Evolutionary conservation across 108 stramenopile genomes (phyloP), one percentile per base, ranked within the genome.

Genomic region (Cyclotella choctawhatcheeana): DNA sequence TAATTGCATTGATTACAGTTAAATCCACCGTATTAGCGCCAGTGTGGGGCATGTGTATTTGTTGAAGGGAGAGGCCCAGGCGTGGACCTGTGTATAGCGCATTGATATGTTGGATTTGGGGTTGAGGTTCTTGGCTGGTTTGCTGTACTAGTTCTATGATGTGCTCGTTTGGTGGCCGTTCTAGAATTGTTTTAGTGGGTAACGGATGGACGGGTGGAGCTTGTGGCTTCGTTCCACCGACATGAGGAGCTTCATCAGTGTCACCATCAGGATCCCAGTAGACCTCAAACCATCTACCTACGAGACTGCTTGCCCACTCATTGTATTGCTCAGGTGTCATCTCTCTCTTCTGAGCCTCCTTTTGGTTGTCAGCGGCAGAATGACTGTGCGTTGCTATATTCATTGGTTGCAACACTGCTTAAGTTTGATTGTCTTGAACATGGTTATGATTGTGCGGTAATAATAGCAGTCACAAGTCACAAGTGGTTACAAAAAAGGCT

Each of bases 281-380:
- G 26, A 93, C 85, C 67, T 93, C 92, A 89, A 89, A 93, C 69
- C 90, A 86, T 37, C 87, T 67, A 27, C 88, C 92, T 0, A 93
- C 84, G 13, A 93, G 71, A 58, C 71, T 83, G 8, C 65, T 52
- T 16, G 88, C 86, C 92, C 92, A 93, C 44, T 71, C 68, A 35
- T 86, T 66, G 16, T n/a, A n/a, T n/a, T 48, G 47, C 18, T 48
- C 17, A 48, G 8, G 47, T 17, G 8, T n/a, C 17, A 48, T 10
- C 12, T 10, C 4, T 4, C 18, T 48, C n/a, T 10, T n/a, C n/a
- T 48, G 4, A n/a, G 18, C 47, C 4, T 48, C 47, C 18, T 48
- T 10, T 48, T 48, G 8, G 17, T 48, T 48, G 47, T 48, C 18
- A 40, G 6, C 12, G 37, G 37, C 6, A 8, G 37, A n/a, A n/a